Percentiles rank a stretch among this genome's conserved stretches.
Conservation (phyloP, 352 stramenopile genomes). For the Phytopythium chamaehyphon region DNA sequence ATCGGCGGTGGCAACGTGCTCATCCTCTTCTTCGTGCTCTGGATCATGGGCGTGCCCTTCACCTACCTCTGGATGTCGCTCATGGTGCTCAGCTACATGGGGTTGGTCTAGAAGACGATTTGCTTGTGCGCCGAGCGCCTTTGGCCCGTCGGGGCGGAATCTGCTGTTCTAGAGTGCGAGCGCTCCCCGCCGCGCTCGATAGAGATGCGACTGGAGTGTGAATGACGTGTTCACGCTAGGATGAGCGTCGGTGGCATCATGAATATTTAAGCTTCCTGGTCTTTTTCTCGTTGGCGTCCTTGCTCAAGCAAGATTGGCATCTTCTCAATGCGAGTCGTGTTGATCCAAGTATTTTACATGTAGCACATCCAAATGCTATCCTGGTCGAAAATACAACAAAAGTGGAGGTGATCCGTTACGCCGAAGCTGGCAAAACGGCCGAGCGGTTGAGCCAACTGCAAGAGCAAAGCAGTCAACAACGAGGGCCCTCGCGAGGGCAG, state of each 20-base stretch:
- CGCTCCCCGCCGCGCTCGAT: too few relatives aligned
- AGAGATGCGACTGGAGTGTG: background rate
- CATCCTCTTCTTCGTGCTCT: slow-evolving; percentile 72
- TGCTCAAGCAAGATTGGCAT: too few relatives aligned
- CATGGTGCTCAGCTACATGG: slow-evolving; percentile 75
- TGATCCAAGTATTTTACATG: too few relatives aligned
- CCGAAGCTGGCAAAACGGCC: slow-evolving; percentile 1
- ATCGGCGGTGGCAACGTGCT: slow-evolving; percentile 71
- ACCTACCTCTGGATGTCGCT: slow-evolving; percentile 78
- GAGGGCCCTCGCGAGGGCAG: too few relatives aligned
- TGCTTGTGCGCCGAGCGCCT: too few relatives aligned
- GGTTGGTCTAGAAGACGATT: slow-evolving; percentile 55
- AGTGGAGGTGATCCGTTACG: background rate
- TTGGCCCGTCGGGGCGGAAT: too few relatives aligned
- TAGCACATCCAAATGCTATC: too few relatives aligned
- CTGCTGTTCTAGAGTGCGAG: too few relatives aligned
- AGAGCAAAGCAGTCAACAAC: background rate
- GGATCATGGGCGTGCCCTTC: slow-evolving; percentile 78
- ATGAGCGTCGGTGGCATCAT: background rate
- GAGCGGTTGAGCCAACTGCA: background rate
- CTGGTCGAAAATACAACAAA: too few relatives aligned
- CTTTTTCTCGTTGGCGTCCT: too few relatives aligned
- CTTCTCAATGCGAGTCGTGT: too few relatives aligned
- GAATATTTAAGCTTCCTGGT: slow-evolving; percentile 5
- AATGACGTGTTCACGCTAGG: background rate